A percentile compares a stretch with the other conserved stretches of the same genome.
These are phyloP conservation scores for Colletotrichum tamarilloi DNA, from an alignment of 2,329 filamentous ascomycete genomes.

Conservation along the genomic window DNA sequence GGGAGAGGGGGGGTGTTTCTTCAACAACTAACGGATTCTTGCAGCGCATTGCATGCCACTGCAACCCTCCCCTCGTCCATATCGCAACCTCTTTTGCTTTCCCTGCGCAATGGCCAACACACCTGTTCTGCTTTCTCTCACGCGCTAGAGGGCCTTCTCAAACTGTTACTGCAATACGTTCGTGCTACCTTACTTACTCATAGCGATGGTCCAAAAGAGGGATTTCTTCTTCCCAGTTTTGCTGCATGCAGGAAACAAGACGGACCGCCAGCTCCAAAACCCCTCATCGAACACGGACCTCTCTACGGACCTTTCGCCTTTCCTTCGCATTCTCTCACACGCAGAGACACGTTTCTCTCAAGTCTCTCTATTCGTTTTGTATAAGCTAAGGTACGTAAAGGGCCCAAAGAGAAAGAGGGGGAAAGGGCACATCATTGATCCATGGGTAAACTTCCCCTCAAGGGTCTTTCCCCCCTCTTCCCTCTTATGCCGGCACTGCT, in stretches of 20 bases:
- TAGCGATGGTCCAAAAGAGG: neutral
- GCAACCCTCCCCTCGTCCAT: neutral
- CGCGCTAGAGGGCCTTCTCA: neutral
- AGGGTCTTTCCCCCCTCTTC: neutral
- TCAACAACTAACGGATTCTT: neutral
- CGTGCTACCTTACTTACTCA: neutral
- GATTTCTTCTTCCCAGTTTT: neutral
- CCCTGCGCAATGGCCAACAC: too few species aligned
- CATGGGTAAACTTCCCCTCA: neutral
- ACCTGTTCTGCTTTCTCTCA: neutral
- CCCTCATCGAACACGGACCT: slow-evolving; percentile 29
- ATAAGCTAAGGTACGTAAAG: neutral
- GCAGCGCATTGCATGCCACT: neutral
- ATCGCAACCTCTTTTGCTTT: neutral
- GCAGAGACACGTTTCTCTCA: neutral
- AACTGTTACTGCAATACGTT: slow-evolving; percentile 7
- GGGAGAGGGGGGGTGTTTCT: neutral
- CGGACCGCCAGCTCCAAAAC: neutral
- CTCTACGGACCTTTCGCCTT: neutral
- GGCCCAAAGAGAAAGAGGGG: neutral
- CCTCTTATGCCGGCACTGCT: slow-evolving; percentile 25
- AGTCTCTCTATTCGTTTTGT: too few species aligned
- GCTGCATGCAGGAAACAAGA: neutral
- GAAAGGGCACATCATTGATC: neutral
- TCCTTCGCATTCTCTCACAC: neutral